Evolutionary conservation across 345 rosid species (phyloP).

Genomic region (Aquilaria yunnanensis): DNA sequence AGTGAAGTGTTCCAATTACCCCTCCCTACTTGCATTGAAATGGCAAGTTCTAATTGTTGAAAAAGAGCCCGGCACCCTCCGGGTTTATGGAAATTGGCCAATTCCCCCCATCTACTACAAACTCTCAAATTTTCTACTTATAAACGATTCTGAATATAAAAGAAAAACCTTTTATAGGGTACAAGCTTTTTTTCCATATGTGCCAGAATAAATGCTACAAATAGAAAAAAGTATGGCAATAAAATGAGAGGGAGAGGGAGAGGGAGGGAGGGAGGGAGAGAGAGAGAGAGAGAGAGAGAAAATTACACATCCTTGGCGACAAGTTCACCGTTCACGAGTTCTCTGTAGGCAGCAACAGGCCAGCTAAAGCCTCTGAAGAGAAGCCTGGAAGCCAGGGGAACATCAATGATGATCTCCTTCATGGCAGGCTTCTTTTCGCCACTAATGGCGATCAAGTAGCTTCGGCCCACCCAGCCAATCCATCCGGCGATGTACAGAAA

Average conservation of each 20-base stretch:
- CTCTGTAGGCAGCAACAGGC: conserved; percentile 99
- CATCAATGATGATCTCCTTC: conserved; percentile 99
- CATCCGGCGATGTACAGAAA: conserved; percentile 97
- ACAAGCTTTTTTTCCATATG: too few species aligned
- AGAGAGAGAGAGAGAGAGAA: conserved; percentile 10
- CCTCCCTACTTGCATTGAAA: too few species aligned
- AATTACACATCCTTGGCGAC: conserved; percentile 76
- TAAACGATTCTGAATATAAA: too few species aligned
- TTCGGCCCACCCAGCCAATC: conserved; percentile 99
- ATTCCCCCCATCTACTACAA: too few species aligned
- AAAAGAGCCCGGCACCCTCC: too few species aligned
- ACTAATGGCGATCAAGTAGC: conserved; percentile 84
- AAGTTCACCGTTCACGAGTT: conserved; percentile 73
- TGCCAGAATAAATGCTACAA: neutral
- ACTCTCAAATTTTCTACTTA: too few species aligned
- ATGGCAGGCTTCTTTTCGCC: conserved; percentile 88
- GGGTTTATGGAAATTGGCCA: too few species aligned
- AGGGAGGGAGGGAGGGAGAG: too few species aligned
- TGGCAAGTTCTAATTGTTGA: too few species aligned
- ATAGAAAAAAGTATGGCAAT: conserved; percentile 7
- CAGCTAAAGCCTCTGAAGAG: conserved; percentile 83
- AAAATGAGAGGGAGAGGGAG: neutral
- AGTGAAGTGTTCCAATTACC: too few species aligned
- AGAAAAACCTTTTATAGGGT: too few species aligned
- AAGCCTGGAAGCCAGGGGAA: conserved; percentile 67